phyloP scores from a whole-genome alignment of 768 basidiomycete species.

The Paxillus ammoniavirescens region DNA sequence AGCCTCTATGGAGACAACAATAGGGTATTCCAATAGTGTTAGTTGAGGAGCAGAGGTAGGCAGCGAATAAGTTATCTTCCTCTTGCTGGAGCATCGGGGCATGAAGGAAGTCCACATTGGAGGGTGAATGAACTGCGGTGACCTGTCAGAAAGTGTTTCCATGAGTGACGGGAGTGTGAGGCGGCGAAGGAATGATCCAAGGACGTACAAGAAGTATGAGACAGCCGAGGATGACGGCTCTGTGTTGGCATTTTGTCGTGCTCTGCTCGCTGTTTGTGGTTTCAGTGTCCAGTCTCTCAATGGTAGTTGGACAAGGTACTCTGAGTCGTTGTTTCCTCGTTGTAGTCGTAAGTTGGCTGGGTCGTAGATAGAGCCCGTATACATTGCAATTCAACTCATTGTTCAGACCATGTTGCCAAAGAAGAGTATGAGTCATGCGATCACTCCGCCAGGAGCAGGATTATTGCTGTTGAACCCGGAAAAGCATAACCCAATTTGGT shows the following conservation, averaged over 20 bases:
- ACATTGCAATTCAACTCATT: constrained; percentile 91
- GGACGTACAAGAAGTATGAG: constrained; percentile 60
- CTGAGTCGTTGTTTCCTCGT: constrained; percentile 40
- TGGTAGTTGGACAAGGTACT: constrained; percentile 49
- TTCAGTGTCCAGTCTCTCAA: constrained; percentile 47
- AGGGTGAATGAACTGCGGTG: constrained; percentile 44
- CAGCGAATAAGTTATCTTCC: constrained; percentile 58
- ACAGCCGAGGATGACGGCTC: constrained; percentile 60
- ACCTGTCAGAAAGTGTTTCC: constrained; percentile 57
- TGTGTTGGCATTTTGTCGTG: constrained; percentile 63
- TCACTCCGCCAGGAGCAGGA: constrained; percentile 56
- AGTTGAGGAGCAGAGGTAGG: constrained; percentile 57
- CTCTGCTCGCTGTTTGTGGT: too few species aligned
- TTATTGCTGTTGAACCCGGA: constrained; percentile 33
- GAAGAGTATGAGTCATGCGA: constrained; percentile 83
- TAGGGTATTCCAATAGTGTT: too few species aligned
- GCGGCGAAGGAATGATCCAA: constrained; percentile 54
- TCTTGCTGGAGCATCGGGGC: constrained; percentile 58
- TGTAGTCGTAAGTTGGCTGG: constrained; percentile 49
- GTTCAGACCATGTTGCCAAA: constrained; percentile 84
- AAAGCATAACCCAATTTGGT: too few species aligned
- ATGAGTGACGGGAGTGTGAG: constrained; percentile 56
- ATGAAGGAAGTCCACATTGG: constrained; percentile 73
- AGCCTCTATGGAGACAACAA: too few species aligned
- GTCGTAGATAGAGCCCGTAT: constrained; percentile 81